Evolutionary conservation across 228 moss, liverwort and hornwort species (phyloP), one percentile per base, ranked within the genome.

Genomic region (Sphagnum fallax): DNA sequence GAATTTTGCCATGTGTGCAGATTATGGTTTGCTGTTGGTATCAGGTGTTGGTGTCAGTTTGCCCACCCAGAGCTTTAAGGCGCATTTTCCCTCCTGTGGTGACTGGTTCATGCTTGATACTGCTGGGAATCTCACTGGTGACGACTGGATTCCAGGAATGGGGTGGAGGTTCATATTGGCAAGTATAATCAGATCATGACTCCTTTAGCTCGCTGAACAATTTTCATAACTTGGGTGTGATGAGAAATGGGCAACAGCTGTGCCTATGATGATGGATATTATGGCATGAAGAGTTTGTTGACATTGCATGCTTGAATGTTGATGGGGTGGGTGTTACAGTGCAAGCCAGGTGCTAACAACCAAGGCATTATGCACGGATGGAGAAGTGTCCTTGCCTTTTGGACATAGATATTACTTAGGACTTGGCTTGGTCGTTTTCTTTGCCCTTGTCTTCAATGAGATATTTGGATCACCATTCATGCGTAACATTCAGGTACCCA

Each of bases 11-110:
- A 32, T 55, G 8, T 63, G 18, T 73, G 69, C 80, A 97, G 97
- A 70, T 92, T 6, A 16, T 95, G 73, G 82, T 95, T 48, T 88
- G 90, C 65, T 83, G 72, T 73, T 85, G 84, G 74, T 82, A 83
- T 62, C 90, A 90, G 74, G 78, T 92, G 9, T 75, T 63, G 52
- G 66, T 92, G 48, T 77, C 95, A 4, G 83, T 95, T 50, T 86
- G 83, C 61, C 87, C 95, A 6, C 70, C 84, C 47, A 78, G 72
- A 50, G 69, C 81, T 6, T 47, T 92, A 66, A 80, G 85, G 15
- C 88, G 87, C 65, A 49, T 95, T 13, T 95, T 95, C 65, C 92
- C 95, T 12, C 97, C 90, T 13, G 83, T 95, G 49, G 95, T 95
- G 57, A 95, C 95, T 16, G 95, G 95, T 16, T 71, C 85, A 5